Conservation (phyloP, 208 protist species). For the Acanthamoeba culbertsoni region DNA sequence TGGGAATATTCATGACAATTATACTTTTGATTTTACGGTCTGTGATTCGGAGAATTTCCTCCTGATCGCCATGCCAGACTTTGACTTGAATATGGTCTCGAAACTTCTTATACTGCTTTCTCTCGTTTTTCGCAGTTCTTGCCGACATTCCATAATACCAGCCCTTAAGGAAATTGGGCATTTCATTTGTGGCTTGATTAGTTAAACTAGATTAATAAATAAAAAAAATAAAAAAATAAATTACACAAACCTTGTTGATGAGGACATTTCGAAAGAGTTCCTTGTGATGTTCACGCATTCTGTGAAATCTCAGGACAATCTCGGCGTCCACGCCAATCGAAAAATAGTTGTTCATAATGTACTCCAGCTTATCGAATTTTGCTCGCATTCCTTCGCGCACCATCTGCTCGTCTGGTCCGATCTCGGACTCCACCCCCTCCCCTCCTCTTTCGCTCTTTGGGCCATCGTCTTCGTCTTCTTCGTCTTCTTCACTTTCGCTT, state of each 20-base stretch:
- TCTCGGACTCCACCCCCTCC: neutral
- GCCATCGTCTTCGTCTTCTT: neutral
- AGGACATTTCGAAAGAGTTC: conserved; percentile 69
- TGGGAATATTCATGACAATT: conserved; percentile 41
- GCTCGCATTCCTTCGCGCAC: conserved; percentile 3
- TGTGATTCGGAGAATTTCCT: neutral
- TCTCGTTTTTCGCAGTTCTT: neutral
- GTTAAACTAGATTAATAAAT: neutral
- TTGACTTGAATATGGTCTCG: neutral
- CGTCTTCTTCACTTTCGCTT: too few relatives aligned
- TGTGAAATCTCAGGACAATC: conserved; percentile 79
- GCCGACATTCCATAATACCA: conserved; percentile 21
- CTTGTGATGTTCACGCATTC: conserved; percentile 72
- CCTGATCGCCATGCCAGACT: neutral
- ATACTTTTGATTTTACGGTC: conserved; percentile 37
- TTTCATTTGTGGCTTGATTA: neutral
- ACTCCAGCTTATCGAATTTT: neutral
- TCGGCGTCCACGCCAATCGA: conserved; percentile 75
- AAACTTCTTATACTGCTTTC: neutral
- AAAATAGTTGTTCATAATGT: conserved; percentile 81
- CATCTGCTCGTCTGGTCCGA: conserved; percentile 8
- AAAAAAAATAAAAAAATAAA: too few relatives aligned
- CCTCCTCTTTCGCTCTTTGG: neutral
- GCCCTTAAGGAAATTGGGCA: neutral
- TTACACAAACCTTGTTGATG: conserved; percentile 72